Evolutionary conservation across 139 green algal species (phyloP).

Genomic region (Tetradesmus lagerheimii): DNA sequence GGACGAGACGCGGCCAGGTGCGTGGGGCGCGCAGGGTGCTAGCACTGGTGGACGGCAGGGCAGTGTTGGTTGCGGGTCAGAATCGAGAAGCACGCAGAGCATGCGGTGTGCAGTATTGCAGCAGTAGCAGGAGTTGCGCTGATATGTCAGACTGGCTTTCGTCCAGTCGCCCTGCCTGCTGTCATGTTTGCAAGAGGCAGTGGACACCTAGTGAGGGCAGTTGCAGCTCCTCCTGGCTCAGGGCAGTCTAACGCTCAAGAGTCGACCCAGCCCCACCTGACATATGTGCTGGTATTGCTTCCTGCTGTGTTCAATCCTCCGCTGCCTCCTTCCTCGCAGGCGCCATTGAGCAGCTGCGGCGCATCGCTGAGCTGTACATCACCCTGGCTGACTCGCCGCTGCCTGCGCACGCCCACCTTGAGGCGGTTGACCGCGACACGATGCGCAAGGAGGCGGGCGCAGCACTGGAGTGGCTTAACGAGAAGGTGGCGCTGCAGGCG

Average conservation of each 20-base stretch:
- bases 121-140: too few species aligned
- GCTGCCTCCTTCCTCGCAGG: not conserved
- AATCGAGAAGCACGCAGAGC: not conserved
- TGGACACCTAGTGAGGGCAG: too few species aligned
- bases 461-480: constrained; percentile 88
- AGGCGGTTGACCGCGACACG: constrained; percentile 80
- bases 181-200: not conserved
- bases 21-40: too few species aligned
- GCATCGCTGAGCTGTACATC: constrained; percentile 62
- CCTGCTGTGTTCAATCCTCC: not conserved
- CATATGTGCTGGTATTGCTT: not conserved
- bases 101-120: constrained; percentile 21
- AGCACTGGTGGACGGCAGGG: not conserved
- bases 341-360: constrained; percentile 10
- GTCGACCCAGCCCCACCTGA: not conserved
- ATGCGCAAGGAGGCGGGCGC: constrained; percentile 82
- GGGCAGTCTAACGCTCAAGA: not conserved
- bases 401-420: constrained; percentile 86
- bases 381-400: constrained; percentile 53
- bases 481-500: constrained; percentile 60
- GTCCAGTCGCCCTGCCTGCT: not conserved
- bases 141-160: constrained; percentile 1
- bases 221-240: too few species aligned
- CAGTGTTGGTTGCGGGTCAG: not conserved
- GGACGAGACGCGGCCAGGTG: constrained; percentile 44